These are phyloP conservation scores for Paramecium sonneborni DNA, from an alignment of 73 alveolate species.

Conservation along the genomic window DNA sequence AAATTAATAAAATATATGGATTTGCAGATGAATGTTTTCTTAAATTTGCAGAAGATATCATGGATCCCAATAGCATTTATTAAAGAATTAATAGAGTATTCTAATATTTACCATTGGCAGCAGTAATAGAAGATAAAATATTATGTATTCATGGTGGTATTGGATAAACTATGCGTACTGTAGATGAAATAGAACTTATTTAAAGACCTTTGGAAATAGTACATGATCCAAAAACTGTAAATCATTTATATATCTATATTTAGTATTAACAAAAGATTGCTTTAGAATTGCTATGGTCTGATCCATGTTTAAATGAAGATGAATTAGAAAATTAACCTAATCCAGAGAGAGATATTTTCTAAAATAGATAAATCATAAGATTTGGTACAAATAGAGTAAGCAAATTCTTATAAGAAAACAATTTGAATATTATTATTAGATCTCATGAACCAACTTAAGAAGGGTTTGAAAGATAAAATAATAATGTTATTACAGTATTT, in stretches of 20 bases:
- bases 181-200: slow-evolving; percentile 83
- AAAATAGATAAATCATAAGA: slow-evolving; percentile 78
- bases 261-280: slow-evolving; percentile 74
- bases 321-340: slow-evolving; percentile 80
- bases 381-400: slow-evolving; percentile 87
- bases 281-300: slow-evolving; percentile 86
- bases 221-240: slow-evolving; percentile 80
- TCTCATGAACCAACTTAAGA: slow-evolving; percentile 85
- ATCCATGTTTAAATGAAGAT: slow-evolving; percentile 81
- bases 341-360: slow-evolving; percentile 80
- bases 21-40: slow-evolving; percentile 84
- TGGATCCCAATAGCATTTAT: slow-evolving; percentile 76
- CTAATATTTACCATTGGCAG: slow-evolving; percentile 85
- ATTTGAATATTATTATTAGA: slow-evolving; percentile 78
- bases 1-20: slow-evolving; percentile 82
- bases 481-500: slow-evolving; percentile 80
- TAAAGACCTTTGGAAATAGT: slow-evolving; percentile 80
- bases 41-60: slow-evolving; percentile 80
- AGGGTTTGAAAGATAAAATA: slow-evolving; percentile 81
- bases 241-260: neutral
- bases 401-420: slow-evolving; percentile 83
- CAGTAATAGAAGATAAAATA: slow-evolving; percentile 77
- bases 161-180: slow-evolving; percentile 79
- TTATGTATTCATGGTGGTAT: slow-evolving; percentile 90
- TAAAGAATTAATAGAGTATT: slow-evolving; percentile 82